Evolutionary conservation across 2,329 filamentous ascomycete genomes (phyloP).

Genomic region (Gremmenia infestans): DNA sequence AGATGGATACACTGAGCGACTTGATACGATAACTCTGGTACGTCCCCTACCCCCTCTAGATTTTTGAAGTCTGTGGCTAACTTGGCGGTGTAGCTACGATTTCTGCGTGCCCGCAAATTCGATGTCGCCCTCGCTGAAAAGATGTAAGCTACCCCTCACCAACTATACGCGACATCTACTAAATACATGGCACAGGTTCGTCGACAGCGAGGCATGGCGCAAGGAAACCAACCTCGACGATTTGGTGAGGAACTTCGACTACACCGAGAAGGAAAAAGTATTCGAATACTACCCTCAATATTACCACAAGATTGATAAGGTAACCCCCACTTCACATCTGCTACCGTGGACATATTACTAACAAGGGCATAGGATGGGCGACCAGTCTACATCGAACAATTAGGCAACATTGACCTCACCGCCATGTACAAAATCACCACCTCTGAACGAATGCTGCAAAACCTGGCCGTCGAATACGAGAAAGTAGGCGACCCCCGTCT

Average conservation of each 20-base stretch:
- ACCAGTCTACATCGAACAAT: constrained; percentile 93
- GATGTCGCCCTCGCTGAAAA: constrained; percentile 76
- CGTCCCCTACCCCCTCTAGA: constrained; percentile 26
- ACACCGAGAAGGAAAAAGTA: constrained; percentile 77
- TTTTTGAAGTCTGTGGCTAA: not conserved
- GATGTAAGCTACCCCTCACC: constrained; percentile 59
- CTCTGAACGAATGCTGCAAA: constrained; percentile 88
- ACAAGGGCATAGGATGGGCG: constrained; percentile 69
- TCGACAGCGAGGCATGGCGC: constrained; percentile 87
- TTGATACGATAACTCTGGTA: constrained; percentile 91
- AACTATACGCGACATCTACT: constrained; percentile 10
- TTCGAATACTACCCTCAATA: constrained; percentile 95
- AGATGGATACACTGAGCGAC: constrained; percentile 72
- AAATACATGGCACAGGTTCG: constrained; percentile 59
- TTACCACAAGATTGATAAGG: constrained; percentile 95
- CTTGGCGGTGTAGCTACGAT: constrained; percentile 59
- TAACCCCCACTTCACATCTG: constrained; percentile 29
- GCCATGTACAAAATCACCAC: constrained; percentile 93
- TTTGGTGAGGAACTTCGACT: constrained; percentile 75
- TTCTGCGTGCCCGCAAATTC: constrained; percentile 92
- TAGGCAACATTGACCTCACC: constrained; percentile 86
- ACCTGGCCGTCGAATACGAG: constrained; percentile 97
- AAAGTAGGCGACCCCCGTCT: constrained; percentile 89
- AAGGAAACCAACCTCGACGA: constrained; percentile 81
- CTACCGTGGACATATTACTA: constrained; percentile 5